These are phyloP conservation scores for Eucalyptus regnans DNA, from an alignment of 345 rosid genomes.

Conservation along the genomic window DNA sequence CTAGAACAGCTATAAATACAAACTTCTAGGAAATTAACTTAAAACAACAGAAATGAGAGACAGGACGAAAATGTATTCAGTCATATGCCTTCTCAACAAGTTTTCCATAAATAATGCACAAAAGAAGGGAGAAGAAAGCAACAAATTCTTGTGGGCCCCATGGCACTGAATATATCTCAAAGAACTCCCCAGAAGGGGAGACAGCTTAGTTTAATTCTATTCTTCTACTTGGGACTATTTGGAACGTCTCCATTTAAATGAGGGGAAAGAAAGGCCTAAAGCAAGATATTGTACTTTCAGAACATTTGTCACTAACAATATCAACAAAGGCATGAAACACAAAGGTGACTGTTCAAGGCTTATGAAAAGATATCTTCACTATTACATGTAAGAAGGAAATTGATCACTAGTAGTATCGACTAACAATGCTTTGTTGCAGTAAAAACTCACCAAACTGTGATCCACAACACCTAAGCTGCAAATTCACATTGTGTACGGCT, in stretches of 20 bases:
- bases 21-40: background rate
- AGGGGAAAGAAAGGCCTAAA: background rate
- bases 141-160: background rate
- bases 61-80: background rate
- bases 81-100: background rate
- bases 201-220: background rate
- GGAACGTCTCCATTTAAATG: background rate
- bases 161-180: background rate
- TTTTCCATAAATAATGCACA: background rate
- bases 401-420: background rate
- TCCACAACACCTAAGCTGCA: background rate
- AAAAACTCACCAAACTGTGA: background rate
- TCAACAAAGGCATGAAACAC: background rate
- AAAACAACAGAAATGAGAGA: background rate
- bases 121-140: background rate
- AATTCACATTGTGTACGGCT: background rate
- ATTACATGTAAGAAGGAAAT: background rate
- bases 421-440: background rate
- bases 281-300: background rate
- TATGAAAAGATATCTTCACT: background rate
- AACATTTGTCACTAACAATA: background rate
- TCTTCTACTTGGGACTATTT: background rate
- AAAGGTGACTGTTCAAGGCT: background rate
- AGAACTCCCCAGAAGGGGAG: background rate
- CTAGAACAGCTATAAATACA: background rate